Percentiles rank a stretch among this genome's conserved stretches.
phyloP scores from a whole-genome alignment of 768 basidiomycete species.

The Suillus clintonianus region DNA sequence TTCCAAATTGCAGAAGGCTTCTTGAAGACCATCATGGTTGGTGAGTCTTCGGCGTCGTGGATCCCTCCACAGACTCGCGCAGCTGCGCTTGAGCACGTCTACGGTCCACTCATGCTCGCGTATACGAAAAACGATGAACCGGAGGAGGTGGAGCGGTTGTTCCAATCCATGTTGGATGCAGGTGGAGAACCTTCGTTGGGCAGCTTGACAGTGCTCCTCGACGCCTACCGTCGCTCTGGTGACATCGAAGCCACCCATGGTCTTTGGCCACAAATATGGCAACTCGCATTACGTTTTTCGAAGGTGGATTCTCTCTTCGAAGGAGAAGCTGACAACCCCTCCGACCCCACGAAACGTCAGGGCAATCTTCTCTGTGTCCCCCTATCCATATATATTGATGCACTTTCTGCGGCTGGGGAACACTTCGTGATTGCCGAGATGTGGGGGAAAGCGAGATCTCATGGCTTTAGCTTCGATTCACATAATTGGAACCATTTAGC shows the following conservation, averaged over 20 bases:
- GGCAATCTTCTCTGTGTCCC: conserved; percentile 72
- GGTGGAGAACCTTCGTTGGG: conserved; percentile 62
- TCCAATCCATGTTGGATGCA: conserved; percentile 50
- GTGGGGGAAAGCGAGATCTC: conserved; percentile 65
- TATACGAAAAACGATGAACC: conserved; percentile 47
- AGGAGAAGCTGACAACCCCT: conserved; percentile 13
- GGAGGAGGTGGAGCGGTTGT: conserved; percentile 58
- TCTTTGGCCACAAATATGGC: conserved; percentile 71
- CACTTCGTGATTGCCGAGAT: conserved; percentile 61
- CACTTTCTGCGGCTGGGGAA: conserved; percentile 61
- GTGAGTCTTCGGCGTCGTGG: conserved; percentile 41
- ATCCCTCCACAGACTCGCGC: conserved; percentile 38
- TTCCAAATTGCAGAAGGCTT: conserved; percentile 68
- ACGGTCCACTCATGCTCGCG: conserved; percentile 59
- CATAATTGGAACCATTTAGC: conserved; percentile 92
- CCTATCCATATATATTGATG: conserved; percentile 80
- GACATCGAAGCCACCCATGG: conserved; percentile 55
- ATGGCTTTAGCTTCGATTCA: conserved; percentile 79
- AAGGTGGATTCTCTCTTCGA: conserved; percentile 35
- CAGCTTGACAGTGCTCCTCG: conserved; percentile 65
- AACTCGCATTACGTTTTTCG: conserved; percentile 51
- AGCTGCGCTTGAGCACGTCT: conserved; percentile 54
- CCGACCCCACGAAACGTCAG: conserved; percentile 27
- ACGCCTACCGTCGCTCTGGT: conserved; percentile 64
- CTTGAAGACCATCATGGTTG: conserved; percentile 49